phyloP scores from a whole-genome alignment of 2,329 filamentous ascomycete genomes.

The Diaporthe ilicicola region DNA sequence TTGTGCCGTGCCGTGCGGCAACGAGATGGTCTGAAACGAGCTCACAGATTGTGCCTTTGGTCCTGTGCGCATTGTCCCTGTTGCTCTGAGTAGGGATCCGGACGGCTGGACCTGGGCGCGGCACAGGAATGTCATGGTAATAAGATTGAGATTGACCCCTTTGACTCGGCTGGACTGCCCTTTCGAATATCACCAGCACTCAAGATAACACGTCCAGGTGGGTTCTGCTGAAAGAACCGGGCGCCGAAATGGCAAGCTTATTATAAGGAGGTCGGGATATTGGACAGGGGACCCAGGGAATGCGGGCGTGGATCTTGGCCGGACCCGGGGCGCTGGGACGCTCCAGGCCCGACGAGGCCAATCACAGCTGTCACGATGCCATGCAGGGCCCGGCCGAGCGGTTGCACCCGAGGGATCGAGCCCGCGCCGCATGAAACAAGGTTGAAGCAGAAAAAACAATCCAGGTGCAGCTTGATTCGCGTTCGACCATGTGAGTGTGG shows the following conservation, averaged over 20 bases:
- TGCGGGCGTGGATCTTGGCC: conserved; percentile 7
- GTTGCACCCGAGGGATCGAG: conserved; percentile 25
- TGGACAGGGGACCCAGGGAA: conserved; percentile 10
- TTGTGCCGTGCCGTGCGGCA: neutral
- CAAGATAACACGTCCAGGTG: too few relatives aligned
- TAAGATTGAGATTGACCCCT: neutral
- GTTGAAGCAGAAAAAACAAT: conserved; percentile 10
- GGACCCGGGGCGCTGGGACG: conserved; percentile 18
- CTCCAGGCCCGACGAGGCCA: neutral
- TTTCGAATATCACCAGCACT: neutral
- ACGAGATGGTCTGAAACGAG: neutral
- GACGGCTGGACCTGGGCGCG: neutral
- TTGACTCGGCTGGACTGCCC: neutral
- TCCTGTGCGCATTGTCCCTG: neutral
- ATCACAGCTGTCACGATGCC: conserved; percentile 6
- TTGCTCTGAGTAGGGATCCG: neutral
- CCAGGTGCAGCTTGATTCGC: conserved; percentile 5
- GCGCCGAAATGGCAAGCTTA: neutral
- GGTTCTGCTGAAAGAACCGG: neutral
- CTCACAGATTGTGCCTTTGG: neutral
- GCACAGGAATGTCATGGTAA: neutral
- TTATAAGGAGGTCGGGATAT: neutral
- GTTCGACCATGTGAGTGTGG: neutral
- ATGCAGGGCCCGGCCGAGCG: conserved; percentile 17
- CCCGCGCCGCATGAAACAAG: conserved; percentile 19